Percentiles rank a stretch among this genome's conserved stretches.
Evolutionary conservation across 805 yeast genomes (phyloP).

Genomic region (Teunomyces lycoperdinae): DNA sequence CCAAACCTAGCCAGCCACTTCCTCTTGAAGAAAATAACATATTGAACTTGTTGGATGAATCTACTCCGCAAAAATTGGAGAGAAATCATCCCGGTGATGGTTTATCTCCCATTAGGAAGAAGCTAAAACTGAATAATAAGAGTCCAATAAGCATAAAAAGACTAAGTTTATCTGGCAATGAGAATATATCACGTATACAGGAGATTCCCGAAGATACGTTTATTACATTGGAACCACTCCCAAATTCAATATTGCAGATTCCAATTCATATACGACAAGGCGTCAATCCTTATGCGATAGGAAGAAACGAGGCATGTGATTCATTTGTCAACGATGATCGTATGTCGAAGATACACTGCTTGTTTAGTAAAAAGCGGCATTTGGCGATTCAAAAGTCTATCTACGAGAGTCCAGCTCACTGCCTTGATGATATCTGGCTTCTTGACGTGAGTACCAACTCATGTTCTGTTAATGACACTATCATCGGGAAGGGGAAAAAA

Average conservation of each 20-base stretch:
- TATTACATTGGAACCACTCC: constrained; percentile 34
- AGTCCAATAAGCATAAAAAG: background rate
- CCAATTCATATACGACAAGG: constrained; percentile 66
- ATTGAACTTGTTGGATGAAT: constrained; percentile 14
- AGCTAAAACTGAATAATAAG: constrained; percentile 6
- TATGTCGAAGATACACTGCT: constrained; percentile 82
- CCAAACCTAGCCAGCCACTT: constrained; percentile 7
- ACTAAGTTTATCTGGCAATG: background rate
- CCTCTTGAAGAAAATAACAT: constrained; percentile 18
- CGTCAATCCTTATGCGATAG: constrained; percentile 64
- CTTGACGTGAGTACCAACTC: constrained; percentile 79
- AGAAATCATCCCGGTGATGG: constrained; percentile 1
- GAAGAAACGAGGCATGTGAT: constrained; percentile 65
- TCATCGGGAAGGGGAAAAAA: constrained; percentile 62
- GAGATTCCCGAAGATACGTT: constrained; percentile 56
- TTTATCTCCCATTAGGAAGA: constrained; percentile 5
- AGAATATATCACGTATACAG: background rate
- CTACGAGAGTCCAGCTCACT: constrained; percentile 70
- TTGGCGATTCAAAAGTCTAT: constrained; percentile 49
- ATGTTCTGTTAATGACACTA: constrained; percentile 62
- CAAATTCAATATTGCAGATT: constrained; percentile 41
- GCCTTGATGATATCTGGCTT: constrained; percentile 74
- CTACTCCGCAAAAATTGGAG: background rate
- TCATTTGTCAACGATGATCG: constrained; percentile 66
- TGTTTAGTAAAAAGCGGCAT: constrained; percentile 60